Evolutionary conservation across 352 stramenopile species (phyloP), one percentile per base, ranked within the genome.

Genomic region (Pythium grandisporangium): DNA sequence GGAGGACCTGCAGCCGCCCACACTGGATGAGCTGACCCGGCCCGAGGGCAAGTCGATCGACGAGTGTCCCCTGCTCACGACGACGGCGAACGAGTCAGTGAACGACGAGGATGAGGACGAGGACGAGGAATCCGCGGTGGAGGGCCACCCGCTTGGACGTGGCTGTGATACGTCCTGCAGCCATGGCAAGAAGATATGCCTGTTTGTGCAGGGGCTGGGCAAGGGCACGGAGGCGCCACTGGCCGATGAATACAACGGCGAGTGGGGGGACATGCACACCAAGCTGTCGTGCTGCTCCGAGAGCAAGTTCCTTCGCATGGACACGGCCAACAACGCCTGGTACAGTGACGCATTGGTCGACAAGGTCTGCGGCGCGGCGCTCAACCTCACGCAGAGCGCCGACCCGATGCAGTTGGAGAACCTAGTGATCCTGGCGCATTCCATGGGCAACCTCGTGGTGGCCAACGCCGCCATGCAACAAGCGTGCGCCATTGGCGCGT

Each of bases 401-500:
- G 40, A 51, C 30, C 23, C 36, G 17, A 51, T 46, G 40, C 40
- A 32, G 4, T 47, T 70, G 16, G 48, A 61, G 29, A 52, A 54
- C 30, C 12, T 74, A 1, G 55, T 59, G 12, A 36, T 78, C 10
- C 40, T 78, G 7, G 48, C 56, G 3, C 57, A 78, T 54, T 78
- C 66, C 20, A 73, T 71, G 62, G 66, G 62, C 39, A 78, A 78
- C 51, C 43, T 78, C 16, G 52, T 74, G 26, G 32, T 49, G 2
- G 43, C 50, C 1, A 42, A 37, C 1, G 62, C 66, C 6, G 12
- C 61, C n/a, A 51, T 48, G 25, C 58, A 57, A 30, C 16, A 45
- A 8, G 47, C 48, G 34, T 78, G 66, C 40, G 43, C 16, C 0
- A 37, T 78, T 13, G 48, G 23, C 13, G 38, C 21, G 14, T 52